These are phyloP conservation scores for Boletellus emodensis DNA, from an alignment of 768 basidiomycete species.

Conservation along the genomic window DNA sequence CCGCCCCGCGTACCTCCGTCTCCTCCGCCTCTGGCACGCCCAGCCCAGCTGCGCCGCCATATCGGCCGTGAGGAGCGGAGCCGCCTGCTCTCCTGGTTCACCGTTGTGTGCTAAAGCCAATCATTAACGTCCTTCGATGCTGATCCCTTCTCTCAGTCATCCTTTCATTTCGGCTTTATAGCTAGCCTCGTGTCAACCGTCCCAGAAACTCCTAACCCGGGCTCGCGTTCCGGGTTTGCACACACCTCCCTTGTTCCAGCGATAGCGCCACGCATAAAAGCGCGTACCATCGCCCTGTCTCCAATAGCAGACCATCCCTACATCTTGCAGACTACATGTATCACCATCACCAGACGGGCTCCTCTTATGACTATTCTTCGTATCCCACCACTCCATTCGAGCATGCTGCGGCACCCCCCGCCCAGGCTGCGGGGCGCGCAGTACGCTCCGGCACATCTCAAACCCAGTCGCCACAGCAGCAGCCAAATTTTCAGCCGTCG, in stretches of 20 bases:
- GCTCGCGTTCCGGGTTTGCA: conserved; percentile 28
- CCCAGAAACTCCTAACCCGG: conserved; percentile 29
- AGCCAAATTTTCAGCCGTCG: conserved; percentile 21
- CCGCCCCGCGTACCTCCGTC: conserved; percentile 2
- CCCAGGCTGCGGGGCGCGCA: conserved; percentile 30
- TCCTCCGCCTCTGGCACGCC: conserved; percentile 2
- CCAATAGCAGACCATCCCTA: conserved; percentile 36
- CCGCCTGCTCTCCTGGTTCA: conserved; percentile 24
- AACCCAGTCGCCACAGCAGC: conserved; percentile 31
- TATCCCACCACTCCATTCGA: conserved; percentile 34
- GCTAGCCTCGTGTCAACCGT: conserved; percentile 32
- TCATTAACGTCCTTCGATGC: conserved; percentile 32
- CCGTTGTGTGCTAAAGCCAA: conserved; percentile 30
- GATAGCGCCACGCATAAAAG: conserved; percentile 30
- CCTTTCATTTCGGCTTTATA: conserved; percentile 35
- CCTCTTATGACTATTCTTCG: conserved; percentile 49
- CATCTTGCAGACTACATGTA: conserved; percentile 55
- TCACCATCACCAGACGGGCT: conserved; percentile 41
- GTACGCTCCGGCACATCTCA: conserved; percentile 31
- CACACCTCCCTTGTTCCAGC: conserved; percentile 24
- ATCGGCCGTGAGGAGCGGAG: conserved; percentile 25
- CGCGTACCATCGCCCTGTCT: conserved; percentile 19
- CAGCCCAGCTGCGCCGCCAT: conserved; percentile 11
- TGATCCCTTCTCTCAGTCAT: conserved; percentile 33
- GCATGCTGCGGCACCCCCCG: conserved; percentile 19